Evolutionary conservation across 2,329 filamentous ascomycete species (phyloP).

Genomic region (Aspergillus pseudoviridinutans): DNA sequence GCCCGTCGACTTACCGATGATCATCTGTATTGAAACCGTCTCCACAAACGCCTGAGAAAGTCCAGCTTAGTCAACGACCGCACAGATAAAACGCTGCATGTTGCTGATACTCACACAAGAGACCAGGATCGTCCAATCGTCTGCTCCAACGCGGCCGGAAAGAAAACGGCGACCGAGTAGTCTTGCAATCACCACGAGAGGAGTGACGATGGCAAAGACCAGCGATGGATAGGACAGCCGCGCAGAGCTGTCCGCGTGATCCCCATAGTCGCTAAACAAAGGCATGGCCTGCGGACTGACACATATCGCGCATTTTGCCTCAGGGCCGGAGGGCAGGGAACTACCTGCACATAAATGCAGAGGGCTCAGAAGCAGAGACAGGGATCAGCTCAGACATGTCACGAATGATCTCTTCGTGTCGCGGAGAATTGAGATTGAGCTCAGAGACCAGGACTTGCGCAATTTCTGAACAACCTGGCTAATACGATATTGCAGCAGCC

Average conservation of each 20-base stretch:
- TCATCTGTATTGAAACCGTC: constrained; percentile 19
- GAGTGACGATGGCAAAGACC: constrained; percentile 19
- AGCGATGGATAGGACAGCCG: constrained; percentile 13
- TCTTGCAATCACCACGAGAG: constrained; percentile 15
- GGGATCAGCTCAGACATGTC: neutral
- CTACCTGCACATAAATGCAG: neutral
- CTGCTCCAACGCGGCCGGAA: constrained; percentile 12
- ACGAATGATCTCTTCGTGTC: neutral
- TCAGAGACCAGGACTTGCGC: too few species aligned
- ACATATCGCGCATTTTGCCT: neutral
- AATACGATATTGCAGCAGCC: too few species aligned
- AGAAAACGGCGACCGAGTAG: constrained; percentile 13
- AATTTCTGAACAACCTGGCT: neutral
- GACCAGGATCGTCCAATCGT: constrained; percentile 18
- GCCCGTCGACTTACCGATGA: constrained; percentile 7
- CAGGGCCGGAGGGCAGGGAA: neutral
- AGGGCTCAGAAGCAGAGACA: neutral
- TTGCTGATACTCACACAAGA: constrained; percentile 7
- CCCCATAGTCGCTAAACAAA: constrained; percentile 20
- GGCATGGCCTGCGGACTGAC: constrained; percentile 8
- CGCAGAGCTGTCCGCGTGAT: constrained; percentile 17
- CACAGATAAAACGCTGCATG: neutral
- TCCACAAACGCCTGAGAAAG: constrained; percentile 14
- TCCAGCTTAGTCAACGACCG: neutral
- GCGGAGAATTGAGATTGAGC: neutral